These are phyloP conservation scores for Cymbidium sinense DNA, from an alignment of 106 monocot genomes.

Conservation along the genomic window DNA sequence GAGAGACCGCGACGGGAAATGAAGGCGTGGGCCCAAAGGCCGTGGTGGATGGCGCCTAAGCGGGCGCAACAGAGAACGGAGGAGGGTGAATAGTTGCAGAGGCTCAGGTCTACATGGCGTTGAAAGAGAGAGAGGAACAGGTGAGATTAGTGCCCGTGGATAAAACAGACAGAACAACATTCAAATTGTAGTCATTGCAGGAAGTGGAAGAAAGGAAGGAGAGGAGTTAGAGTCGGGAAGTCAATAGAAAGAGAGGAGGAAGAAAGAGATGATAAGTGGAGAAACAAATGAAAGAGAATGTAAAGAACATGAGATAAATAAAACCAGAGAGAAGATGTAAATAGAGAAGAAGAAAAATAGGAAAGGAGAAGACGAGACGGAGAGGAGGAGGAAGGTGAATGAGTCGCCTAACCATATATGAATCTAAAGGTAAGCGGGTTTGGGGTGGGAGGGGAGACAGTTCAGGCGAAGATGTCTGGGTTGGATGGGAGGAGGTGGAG, in stretches of 20 bases:
- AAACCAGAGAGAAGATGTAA: too few relatives aligned
- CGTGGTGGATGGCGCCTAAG: constrained; percentile 42
- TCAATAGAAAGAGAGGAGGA: constrained; percentile 26
- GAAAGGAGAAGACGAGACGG: too few relatives aligned
- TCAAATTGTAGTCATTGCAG: constrained; percentile 24
- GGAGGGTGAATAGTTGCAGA: constrained; percentile 39
- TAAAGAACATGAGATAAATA: too few relatives aligned
- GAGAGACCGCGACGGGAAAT: constrained; percentile 14
- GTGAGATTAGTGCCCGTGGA: constrained; percentile 6
- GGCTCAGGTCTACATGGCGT: constrained; percentile 28
- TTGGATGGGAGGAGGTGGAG: constrained; percentile 11
- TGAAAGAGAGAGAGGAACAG: constrained; percentile 17
- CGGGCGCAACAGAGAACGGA: constrained; percentile 47
- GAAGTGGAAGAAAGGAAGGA: constrained; percentile 11
- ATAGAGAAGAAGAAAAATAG: too few relatives aligned
- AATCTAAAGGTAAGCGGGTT: constrained; percentile 23
- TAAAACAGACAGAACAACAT: too few relatives aligned
- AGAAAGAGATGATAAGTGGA: too few relatives aligned
- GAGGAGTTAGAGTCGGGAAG: constrained; percentile 26
- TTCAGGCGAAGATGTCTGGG: constrained; percentile 26
- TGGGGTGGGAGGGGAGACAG: constrained; percentile 15
- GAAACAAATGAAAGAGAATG: too few relatives aligned
- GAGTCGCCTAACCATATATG: constrained; percentile 38
- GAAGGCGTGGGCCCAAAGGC: constrained; percentile 55
- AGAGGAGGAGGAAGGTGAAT: constrained; percentile 40